Evolutionary conservation across 2,329 filamentous ascomycete genomes (phyloP), one percentile per base, ranked within the genome.

Genomic region (Penicillium sp.): DNA sequence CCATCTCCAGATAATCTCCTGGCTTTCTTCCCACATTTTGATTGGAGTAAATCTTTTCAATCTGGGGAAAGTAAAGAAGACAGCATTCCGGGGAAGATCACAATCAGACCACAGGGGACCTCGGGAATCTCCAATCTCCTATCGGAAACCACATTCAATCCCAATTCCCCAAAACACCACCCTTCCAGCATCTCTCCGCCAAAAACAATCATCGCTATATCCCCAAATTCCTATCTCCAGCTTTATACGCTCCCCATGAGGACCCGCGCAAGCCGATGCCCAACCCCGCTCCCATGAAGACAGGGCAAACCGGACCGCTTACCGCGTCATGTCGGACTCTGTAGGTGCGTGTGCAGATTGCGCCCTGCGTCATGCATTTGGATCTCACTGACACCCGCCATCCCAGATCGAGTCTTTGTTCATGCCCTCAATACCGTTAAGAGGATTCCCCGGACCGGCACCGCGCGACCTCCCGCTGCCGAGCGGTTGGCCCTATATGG

Each of bases 371-470:
- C 29, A 2, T 13, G 9, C 33, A 24, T 28, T n/a, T 5, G 28
- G 8, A 42, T 42, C 7, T 10, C 39, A 51, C 43, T 55, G 49
- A 57, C 38, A 22, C 22, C 40, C 22, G 6, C 22, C 37, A 24
- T 6, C n/a, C 6, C 56, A 97, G 93, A 98, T 75, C 86, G 93
- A 72, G 93, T 98, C 66, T 98, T 98, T 71, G 91, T 94, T 69
- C 91, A 98, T 81, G 93, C 93, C 58, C 85, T 98, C 71, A 96
- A 95, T 74, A 97, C 93, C 22, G 91, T 98, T 63, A 96, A 96
- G 72, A 94, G 94, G 72, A 94, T 98, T 61, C 87, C 87, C 61
- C 91, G 93, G 65, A 95, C 90, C 17, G 91, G 93, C 56, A 88
- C 88, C 45, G 83, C 88, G 55, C 85, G 93, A 55, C 93, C 93